phyloP scores from a whole-genome alignment of 2,329 filamentous ascomycete genomes.

The Claviceps citrina region DNA sequence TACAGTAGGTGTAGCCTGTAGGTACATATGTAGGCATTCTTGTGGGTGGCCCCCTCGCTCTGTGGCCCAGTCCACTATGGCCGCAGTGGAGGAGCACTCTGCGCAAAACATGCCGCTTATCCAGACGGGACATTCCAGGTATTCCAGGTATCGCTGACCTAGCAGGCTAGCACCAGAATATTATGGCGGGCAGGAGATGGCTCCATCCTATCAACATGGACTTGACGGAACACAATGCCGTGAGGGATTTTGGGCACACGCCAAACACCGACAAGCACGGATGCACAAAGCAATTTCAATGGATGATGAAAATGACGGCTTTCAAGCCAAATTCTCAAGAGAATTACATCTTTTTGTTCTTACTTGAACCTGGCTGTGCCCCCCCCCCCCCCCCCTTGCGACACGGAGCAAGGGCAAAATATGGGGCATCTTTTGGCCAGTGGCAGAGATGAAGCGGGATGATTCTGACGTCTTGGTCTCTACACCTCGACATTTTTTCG shows the following conservation, averaged over 20 bases:
- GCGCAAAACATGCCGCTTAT: neutral
- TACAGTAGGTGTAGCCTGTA: no score
- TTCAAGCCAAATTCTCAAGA: slow-evolving; percentile 1
- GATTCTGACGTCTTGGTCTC: neutral
- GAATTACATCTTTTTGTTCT: neutral
- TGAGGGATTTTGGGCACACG: neutral
- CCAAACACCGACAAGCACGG: neutral
- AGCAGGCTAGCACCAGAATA: no score
- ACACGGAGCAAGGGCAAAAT: neutral
- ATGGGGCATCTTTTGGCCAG: slow-evolving; percentile 1
- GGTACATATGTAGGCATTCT: no score
- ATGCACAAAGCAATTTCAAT: neutral
- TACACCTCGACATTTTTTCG: neutral
- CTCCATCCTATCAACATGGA: no score
- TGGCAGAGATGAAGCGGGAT: neutral
- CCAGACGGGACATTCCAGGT: neutral
- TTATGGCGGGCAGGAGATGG: no score
- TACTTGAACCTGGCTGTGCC: neutral
- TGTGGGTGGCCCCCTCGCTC: no score
- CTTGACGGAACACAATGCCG: neutral
- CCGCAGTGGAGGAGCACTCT: neutral
- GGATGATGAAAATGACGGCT: neutral
- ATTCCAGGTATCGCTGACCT: no score
- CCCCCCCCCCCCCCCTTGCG: neutral
- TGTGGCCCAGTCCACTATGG: neutral